Conservation (phyloP, 768 basidiomycete species). For the Russula earlei region DNA sequence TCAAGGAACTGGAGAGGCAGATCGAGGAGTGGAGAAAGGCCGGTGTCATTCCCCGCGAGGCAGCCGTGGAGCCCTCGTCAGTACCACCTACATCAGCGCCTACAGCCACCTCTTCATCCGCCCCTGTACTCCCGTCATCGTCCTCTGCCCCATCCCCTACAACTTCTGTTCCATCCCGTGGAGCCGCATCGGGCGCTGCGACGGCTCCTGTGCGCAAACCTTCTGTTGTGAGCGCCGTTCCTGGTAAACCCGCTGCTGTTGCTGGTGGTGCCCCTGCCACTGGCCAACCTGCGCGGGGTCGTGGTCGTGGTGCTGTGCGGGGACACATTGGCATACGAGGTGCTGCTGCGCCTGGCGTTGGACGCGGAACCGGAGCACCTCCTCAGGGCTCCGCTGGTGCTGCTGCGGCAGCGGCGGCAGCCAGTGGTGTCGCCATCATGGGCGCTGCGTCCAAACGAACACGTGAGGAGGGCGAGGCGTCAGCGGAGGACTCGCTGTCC, state of each 20-base stretch:
- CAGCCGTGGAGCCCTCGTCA: not conserved
- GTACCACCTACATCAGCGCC: not conserved
- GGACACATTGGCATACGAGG: conserved; percentile 15
- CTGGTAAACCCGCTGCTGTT: not conserved
- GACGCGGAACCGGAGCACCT: conserved; percentile 3
- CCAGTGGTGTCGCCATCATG: conserved; percentile 13
- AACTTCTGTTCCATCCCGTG: conserved; percentile 18
- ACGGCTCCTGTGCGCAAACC: not conserved
- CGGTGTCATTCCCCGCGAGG: conserved; percentile 31
- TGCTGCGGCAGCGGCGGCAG: no score
- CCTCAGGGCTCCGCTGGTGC: not conserved
- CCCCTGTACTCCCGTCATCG: conserved; percentile 20
- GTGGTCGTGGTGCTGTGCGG: conserved; percentile 13
- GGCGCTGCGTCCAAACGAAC: conserved; percentile 19
- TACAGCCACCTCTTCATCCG: conserved; percentile 9
- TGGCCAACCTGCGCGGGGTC: conserved; percentile 9
- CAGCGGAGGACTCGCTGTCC: conserved; percentile 12
- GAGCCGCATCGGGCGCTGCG: not conserved
- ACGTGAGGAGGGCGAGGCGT: conserved; percentile 16
- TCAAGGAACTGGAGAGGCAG: conserved; percentile 63
- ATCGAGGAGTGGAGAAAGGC: conserved; percentile 47
- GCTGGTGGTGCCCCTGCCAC: not conserved
- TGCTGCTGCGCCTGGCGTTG: conserved; percentile 9
- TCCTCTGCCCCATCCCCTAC: conserved; percentile 24
- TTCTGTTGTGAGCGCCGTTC: not conserved